phyloP scores from a whole-genome alignment of 2,329 filamentous ascomycete genomes.

The Cytospora leucostoma region DNA sequence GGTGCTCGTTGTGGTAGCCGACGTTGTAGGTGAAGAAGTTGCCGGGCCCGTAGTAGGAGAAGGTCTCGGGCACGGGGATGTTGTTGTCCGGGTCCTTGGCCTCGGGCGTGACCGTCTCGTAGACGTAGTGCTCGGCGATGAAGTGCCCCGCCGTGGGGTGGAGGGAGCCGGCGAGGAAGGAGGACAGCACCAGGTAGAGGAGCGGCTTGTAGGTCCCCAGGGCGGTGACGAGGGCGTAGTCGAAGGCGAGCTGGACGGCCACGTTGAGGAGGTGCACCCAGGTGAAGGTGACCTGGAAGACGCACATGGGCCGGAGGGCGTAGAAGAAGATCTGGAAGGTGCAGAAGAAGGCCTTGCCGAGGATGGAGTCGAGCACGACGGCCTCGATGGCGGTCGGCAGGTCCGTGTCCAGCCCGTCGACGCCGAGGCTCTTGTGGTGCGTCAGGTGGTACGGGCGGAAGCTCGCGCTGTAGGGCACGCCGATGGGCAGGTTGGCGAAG shows the following conservation, averaged over 20 bases:
- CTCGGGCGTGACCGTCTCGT: conserved; percentile 60
- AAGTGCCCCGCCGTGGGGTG: conserved; percentile 97
- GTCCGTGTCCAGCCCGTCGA: conserved; percentile 94
- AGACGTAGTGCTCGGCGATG: conserved; percentile 96
- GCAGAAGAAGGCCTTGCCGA: conserved; percentile 97
- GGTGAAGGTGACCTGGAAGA: conserved; percentile 88
- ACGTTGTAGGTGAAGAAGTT: conserved; percentile 97
- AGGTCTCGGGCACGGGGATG: conserved; percentile 84
- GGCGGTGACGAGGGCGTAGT: conserved; percentile 65
- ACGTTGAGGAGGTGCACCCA: conserved; percentile 84
- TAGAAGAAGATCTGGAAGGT: conserved; percentile 99
- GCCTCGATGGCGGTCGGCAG: conserved; percentile 91
- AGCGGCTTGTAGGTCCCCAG: conserved; percentile 63
- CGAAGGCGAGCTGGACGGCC: conserved; percentile 73
- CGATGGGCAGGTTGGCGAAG: conserved; percentile 93
- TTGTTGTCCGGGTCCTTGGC: conserved; percentile 59
- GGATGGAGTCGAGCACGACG: conserved; percentile 87
- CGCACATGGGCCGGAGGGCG: conserved; percentile 89
- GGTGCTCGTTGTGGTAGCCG: conserved; percentile 96
- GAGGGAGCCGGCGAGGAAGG: conserved; percentile 89
- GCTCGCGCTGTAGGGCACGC: conserved; percentile 91
- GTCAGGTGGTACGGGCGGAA: conserved; percentile 98
- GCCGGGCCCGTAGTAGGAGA: conserved; percentile 91
- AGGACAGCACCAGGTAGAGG: conserved; percentile 82
- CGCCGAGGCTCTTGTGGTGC: conserved; percentile 97